phyloP scores from a whole-genome alignment of 2,329 filamentous ascomycete species.

The Arachnomyces sp. region DNA sequence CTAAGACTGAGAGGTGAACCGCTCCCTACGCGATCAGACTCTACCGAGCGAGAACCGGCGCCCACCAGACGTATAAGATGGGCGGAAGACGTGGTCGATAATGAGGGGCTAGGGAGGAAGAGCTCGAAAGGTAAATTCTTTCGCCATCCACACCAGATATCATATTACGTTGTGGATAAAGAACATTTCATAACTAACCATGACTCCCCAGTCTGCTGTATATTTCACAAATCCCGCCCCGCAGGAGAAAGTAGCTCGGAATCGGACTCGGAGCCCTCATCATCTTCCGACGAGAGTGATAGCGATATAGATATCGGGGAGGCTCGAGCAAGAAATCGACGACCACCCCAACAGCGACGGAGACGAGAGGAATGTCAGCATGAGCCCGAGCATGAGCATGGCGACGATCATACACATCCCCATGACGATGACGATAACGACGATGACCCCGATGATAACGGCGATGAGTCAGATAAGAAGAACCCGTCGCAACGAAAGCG shows the following conservation, averaged over 20 bases:
- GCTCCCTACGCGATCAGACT: conserved; percentile 3
- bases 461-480: conserved; percentile 11
- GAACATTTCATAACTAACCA: too few species aligned
- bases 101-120: conserved; percentile 90
- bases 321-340: conserved; percentile 16
- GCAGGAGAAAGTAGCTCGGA: conserved; percentile 72
- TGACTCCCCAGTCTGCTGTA: conserved; percentile 96
- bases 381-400: conserved; percentile 13
- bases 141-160: background rate
- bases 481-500: conserved; percentile 18
- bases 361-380: conserved; percentile 9
- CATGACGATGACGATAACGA: conserved; percentile 6
- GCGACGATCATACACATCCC: conserved; percentile 14
- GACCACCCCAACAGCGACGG: conserved; percentile 10
- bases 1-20: conserved; percentile 11
- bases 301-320: conserved; percentile 24
- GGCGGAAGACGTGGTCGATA: conserved; percentile 90
- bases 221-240: conserved; percentile 80
- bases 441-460: conserved; percentile 1
- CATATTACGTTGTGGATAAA: too few species aligned
- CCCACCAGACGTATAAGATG: conserved; percentile 67
- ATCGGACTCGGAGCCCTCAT: conserved; percentile 45
- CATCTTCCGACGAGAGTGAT: conserved; percentile 40
- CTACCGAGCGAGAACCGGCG: conserved; percentile 14
- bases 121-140: conserved; percentile 69